These are phyloP conservation scores for Torrubiellomyces zombiae DNA, from an alignment of 2,329 filamentous ascomycete genomes.

Conservation along the genomic window DNA sequence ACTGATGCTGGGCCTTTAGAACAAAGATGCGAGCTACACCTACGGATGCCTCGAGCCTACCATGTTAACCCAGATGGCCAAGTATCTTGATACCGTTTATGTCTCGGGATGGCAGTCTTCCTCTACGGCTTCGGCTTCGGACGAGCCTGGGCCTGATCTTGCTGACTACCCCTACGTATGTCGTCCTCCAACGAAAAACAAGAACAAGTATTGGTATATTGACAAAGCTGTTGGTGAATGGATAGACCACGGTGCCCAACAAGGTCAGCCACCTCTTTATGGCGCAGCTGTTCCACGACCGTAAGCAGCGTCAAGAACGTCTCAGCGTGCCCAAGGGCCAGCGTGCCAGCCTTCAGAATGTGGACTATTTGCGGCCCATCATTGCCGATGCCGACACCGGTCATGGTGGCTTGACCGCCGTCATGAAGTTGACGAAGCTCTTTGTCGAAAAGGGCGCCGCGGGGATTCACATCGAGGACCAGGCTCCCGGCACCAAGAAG, in stretches of 20 bases:
- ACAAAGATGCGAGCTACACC: constrained; percentile 74
- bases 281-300: constrained; percentile 98
- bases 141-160: constrained; percentile 93
- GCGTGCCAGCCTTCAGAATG: constrained; percentile 56
- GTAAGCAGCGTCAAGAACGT: constrained; percentile 94
- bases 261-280: constrained; percentile 97
- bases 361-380: constrained; percentile 91
- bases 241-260: constrained; percentile 87
- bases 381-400: constrained; percentile 95
- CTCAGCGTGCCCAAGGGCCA: constrained; percentile 57
- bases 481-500: constrained; percentile 97
- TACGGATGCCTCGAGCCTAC: constrained; percentile 96
- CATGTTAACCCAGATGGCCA: constrained; percentile 98
- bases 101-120: constrained; percentile 98
- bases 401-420: constrained; percentile 90
- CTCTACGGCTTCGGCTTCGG: constrained; percentile 82
- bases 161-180: constrained; percentile 88
- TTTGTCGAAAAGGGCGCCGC: constrained; percentile 94
- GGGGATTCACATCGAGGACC: constrained; percentile 97
- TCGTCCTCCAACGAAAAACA: constrained; percentile 6
- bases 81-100: constrained; percentile 96
- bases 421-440: constrained; percentile 98
- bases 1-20: constrained; percentile 27
- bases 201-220: no score
- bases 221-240: not conserved